phyloP scores from a whole-genome alignment of 2,329 filamentous ascomycete species.

The Cladosporium sphaerospermum region DNA sequence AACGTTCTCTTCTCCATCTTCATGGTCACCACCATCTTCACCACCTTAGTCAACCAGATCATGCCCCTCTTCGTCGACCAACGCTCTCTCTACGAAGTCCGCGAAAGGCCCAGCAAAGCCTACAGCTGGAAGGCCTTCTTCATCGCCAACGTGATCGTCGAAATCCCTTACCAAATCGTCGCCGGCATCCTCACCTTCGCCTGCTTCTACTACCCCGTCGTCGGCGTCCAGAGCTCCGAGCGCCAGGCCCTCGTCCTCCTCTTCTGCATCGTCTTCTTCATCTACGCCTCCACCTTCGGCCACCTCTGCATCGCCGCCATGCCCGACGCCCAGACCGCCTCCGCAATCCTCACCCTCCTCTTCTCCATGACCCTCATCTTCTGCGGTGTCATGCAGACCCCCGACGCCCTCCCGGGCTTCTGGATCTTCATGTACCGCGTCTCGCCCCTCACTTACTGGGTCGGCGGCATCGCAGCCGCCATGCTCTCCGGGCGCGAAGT shows the following conservation, averaged over 20 bases:
- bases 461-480: constrained; percentile 35
- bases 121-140: constrained; percentile 74
- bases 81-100: constrained; percentile 53
- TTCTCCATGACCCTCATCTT: constrained; percentile 45
- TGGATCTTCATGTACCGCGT: constrained; percentile 74
- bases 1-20: constrained; percentile 46
- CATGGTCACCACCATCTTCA: constrained; percentile 38
- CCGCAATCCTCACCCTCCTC: constrained; percentile 47
- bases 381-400: constrained; percentile 55
- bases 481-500: constrained; percentile 43
- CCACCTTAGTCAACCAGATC: constrained; percentile 50
- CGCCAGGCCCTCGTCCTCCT: constrained; percentile 61
- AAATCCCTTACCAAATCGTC: constrained; percentile 61
- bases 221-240: constrained; percentile 37
- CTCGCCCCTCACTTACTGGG: constrained; percentile 61
- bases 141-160: constrained; percentile 63
- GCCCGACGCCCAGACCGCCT: constrained; percentile 62
- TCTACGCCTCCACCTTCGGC: constrained; percentile 67
- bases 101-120: constrained; percentile 58
- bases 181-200: constrained; percentile 58
- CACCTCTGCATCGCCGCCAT: constrained; percentile 68
- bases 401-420: constrained; percentile 56
- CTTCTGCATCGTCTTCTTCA: constrained; percentile 58
- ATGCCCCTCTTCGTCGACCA: constrained; percentile 56
- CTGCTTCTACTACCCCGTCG: constrained; percentile 59